Base-by-base conservation (phyloP, 192 early-diverging fungal species). In the Funneliformis geosporum region DNA sequence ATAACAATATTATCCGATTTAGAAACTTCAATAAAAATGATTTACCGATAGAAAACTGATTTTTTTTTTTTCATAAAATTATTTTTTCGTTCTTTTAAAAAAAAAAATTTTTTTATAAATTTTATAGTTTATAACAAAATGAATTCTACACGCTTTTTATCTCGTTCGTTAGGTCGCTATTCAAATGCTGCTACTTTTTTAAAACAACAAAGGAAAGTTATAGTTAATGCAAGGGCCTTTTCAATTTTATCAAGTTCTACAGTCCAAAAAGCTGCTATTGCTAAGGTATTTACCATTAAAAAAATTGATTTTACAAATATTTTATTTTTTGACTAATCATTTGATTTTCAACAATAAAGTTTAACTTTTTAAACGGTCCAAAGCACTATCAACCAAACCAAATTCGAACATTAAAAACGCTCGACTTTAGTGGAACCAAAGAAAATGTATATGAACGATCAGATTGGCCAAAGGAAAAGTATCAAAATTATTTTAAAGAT, bases 391-490 rank as follows among this genome's bases (percentile, higher is more conserved):
- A 69, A 33, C 18, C 21, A 69, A 44, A 7, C 44, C 92, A 92
- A 82, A 82, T 85, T 21, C 95, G 97, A 74, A 92, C 92, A 12
- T 82, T 97, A 80, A 96, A 97, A 90, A 96, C 95, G 60, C 91
- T 99, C 60, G 90, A 97, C 88, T 98, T 99, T 90, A 96, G 95
- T 76, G 96, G 95, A 59, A 89, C 93, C 74, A 87, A 93, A 78
- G 97, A 99, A 84, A 89, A 88, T 82, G 96, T 99, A 65, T 97
- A 94, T 84, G 97, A 99, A 87, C 93, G 97, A 71, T 85, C 92
- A 47, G 97, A 99, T 89, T 96, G 92, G 84, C 96, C 96, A 84
- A 90, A 91, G 82, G 93, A 93, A 60, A 99, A 99, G 89, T 89
- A 96, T 44, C 88, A 89, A 16, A 89, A 95, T 82, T 93, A 93